phyloP scores from a whole-genome alignment of 495 filamentous ascomycete genomes.

The Penicillium coffeae region DNA sequence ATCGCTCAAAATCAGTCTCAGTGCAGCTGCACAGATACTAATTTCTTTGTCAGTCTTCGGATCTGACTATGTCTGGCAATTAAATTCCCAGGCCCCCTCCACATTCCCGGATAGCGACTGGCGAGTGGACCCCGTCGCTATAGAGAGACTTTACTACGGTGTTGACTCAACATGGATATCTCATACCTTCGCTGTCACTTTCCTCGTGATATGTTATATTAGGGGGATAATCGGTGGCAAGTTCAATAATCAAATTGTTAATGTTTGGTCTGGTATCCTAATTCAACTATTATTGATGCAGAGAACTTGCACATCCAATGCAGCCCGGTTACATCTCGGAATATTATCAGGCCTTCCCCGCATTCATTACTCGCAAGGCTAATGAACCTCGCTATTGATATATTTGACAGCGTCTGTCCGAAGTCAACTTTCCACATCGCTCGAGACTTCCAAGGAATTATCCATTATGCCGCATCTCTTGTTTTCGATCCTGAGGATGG shows the following conservation, averaged over 20 bases:
- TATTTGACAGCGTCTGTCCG: constrained; percentile 15
- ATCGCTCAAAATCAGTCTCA: constrained; percentile 9
- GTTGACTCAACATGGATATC: constrained; percentile 21
- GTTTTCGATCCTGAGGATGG: constrained; percentile 5
- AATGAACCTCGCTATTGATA: constrained; percentile 10
- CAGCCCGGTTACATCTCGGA: neutral
- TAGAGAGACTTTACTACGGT: constrained; percentile 12
- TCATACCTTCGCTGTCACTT: constrained; percentile 19
- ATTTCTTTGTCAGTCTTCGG: constrained; percentile 9
- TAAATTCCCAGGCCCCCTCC: constrained; percentile 9
- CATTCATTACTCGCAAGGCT: constrained; percentile 10
- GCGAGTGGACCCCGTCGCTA: constrained; percentile 7
- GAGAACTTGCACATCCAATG: constrained; percentile 9
- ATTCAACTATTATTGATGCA: neutral
- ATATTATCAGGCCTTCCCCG: neutral
- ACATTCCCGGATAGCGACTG: constrained; percentile 12
- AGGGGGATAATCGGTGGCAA: constrained; percentile 15
- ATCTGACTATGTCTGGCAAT: constrained; percentile 5
- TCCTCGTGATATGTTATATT: constrained; percentile 15
- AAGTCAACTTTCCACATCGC: constrained; percentile 11
- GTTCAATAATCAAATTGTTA: neutral
- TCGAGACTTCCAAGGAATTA: constrained; percentile 17
- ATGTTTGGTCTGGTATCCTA: neutral
- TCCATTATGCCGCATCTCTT: constrained; percentile 16
- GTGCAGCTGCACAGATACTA: constrained; percentile 16